Conservation (phyloP, 352 stramenopile species). For the Thalassiosira tumida region DNA sequence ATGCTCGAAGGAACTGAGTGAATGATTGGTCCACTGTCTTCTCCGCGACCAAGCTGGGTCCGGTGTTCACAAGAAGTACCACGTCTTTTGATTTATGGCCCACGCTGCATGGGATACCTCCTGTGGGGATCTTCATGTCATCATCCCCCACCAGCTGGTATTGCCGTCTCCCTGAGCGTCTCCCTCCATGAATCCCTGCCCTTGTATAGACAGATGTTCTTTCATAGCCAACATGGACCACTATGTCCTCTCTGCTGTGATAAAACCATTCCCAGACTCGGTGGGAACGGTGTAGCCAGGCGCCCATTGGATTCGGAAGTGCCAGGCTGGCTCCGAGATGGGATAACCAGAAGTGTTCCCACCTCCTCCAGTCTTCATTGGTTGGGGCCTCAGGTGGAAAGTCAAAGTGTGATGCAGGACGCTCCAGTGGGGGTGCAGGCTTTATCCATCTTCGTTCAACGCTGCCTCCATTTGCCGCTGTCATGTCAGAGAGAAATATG, state of each 20-base stretch:
- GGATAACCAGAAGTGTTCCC: neutral
- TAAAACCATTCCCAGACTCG: conserved; percentile 26
- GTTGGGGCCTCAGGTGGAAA: neutral
- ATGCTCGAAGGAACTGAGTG: neutral
- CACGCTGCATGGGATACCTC: neutral
- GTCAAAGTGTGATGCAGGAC: neutral
- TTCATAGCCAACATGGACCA: neutral
- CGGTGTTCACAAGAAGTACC: neutral
- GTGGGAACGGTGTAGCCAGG: neutral
- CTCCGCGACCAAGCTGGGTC: neutral
- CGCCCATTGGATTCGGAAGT: neutral
- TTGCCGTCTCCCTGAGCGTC: neutral
- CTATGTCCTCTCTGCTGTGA: neutral
- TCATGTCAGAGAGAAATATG: conserved; percentile 17
- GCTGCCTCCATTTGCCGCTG: neutral
- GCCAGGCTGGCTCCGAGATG: neutral
- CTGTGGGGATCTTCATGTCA: conserved; percentile 5
- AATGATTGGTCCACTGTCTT: neutral
- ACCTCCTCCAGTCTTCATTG: neutral
- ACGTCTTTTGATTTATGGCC: conserved; percentile 1
- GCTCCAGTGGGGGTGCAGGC: neutral
- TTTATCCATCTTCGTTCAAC: neutral
- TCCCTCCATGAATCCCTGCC: neutral
- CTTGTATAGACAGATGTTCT: neutral
- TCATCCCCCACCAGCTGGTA: neutral